A percentile compares a stretch with the other conserved stretches of the same genome.
Conservation (phyloP, 129 eudicot species). For the Artemisia annua region DNA sequence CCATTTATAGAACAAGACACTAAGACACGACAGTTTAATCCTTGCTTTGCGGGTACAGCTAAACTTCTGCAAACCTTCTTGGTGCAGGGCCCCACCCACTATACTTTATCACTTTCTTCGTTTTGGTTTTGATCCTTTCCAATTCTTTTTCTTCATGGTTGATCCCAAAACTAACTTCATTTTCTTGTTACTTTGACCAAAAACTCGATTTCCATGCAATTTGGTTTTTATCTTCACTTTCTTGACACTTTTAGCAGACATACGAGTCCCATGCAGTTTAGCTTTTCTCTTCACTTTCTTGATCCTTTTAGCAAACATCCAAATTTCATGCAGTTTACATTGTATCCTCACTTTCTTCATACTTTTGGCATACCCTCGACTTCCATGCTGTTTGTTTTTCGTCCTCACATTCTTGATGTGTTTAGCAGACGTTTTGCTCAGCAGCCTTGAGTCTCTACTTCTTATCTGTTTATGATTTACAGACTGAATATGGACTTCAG, state of each 20-base stretch:
- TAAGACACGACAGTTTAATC: too few relatives aligned
- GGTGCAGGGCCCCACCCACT: too few relatives aligned
- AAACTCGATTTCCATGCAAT: background rate
- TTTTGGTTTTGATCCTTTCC: too few relatives aligned
- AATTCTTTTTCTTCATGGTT: too few relatives aligned
- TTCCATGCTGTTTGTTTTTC: background rate
- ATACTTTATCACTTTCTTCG: too few relatives aligned
- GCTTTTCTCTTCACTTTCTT: background rate
- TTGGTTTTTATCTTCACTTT: slow-evolving; percentile 14
- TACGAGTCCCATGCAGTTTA: background rate
- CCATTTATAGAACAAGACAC: too few relatives aligned
- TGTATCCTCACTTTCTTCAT: background rate
- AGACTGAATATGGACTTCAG: too few relatives aligned
- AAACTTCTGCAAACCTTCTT: too few relatives aligned
- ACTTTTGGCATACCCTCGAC: background rate
- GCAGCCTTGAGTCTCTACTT: too few relatives aligned
- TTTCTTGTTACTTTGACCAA: background rate
- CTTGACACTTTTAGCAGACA: background rate
- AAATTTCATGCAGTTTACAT: background rate
- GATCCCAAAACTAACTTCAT: background rate
- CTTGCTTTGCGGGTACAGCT: too few relatives aligned
- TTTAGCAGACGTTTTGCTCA: background rate
- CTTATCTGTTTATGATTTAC: too few relatives aligned
- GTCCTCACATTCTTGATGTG: background rate
- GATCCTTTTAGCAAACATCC: background rate